phyloP scores from a whole-genome alignment of 768 basidiomycete species.

The Pholiota molesta region DNA sequence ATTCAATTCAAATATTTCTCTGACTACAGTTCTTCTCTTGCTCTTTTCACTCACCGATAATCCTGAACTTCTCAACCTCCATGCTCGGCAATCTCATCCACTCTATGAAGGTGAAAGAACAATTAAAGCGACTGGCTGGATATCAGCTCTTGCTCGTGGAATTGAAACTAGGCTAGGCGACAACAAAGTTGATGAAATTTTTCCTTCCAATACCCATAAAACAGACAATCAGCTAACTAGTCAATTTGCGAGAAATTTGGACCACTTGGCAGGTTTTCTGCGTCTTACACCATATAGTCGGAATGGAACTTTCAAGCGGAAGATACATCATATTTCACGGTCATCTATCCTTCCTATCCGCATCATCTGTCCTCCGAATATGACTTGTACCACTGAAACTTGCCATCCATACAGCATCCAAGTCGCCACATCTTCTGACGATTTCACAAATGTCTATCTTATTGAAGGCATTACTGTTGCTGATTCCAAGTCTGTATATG shows the following conservation, averaged over 20 bases:
- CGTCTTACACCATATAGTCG: neutral
- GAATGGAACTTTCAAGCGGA: neutral
- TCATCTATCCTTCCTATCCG: neutral
- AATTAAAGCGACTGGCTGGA: neutral
- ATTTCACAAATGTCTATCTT: slow-evolving; percentile 10
- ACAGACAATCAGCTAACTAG: neutral
- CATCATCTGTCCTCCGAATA: neutral
- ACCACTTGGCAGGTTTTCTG: neutral
- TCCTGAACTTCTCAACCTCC: slow-evolving; percentile 15
- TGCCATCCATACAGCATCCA: neutral
- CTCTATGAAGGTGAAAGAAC: neutral
- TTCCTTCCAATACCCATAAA: no score
- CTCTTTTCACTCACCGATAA: slow-evolving; percentile 19
- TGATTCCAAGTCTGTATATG: slow-evolving; percentile 3
- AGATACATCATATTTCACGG: neutral
- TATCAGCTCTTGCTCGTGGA: neutral
- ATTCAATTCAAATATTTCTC: slow-evolving; percentile 14
- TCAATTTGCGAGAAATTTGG: neutral
- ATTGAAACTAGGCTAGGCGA: neutral
- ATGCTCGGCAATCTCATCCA: slow-evolving; percentile 14
- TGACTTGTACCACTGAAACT: neutral
- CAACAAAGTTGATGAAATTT: neutral
- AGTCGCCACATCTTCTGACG: neutral
- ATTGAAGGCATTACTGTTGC: slow-evolving; percentile 8
- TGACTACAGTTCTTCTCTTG: slow-evolving; percentile 12